phyloP scores from a whole-genome alignment of 169 alveolate species.

The Hammondia hammondi region DNA sequence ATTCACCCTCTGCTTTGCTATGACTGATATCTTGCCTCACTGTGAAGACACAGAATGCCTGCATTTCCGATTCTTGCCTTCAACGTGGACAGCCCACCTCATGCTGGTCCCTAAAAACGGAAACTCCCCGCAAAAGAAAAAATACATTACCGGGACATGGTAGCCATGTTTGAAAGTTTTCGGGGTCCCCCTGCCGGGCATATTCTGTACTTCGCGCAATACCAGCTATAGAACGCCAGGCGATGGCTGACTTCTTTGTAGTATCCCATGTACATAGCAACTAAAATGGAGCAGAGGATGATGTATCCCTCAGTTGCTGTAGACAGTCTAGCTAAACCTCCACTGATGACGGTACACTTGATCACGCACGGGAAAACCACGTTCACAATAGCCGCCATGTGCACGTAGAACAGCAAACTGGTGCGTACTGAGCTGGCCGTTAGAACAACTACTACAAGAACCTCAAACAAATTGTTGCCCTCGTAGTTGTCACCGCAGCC shows the following conservation, averaged over 20 bases:
- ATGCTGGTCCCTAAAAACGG: too few relatives aligned
- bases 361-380: neutral
- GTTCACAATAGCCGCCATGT: neutral
- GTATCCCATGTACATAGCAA: neutral
- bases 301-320: neutral
- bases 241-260: constrained; percentile 10
- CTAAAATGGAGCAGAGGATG: neutral
- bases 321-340: neutral
- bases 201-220: neutral
- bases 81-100: too few relatives aligned
- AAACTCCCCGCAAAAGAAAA: too few relatives aligned
- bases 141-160: neutral
- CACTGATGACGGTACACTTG: neutral
- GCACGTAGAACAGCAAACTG: constrained; percentile 13
- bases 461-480: neutral
- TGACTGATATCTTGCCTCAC: too few relatives aligned
- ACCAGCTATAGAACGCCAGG: constrained; percentile 24
- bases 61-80: too few relatives aligned
- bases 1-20: too few relatives aligned
- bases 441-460: neutral
- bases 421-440: constrained; percentile 17
- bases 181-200: neutral
- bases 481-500: neutral
- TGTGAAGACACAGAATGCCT: too few relatives aligned
- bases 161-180: neutral